Conservation (phyloP, 2,329 filamentous ascomycete genomes). For the Sordariomycetes sp. region DNA sequence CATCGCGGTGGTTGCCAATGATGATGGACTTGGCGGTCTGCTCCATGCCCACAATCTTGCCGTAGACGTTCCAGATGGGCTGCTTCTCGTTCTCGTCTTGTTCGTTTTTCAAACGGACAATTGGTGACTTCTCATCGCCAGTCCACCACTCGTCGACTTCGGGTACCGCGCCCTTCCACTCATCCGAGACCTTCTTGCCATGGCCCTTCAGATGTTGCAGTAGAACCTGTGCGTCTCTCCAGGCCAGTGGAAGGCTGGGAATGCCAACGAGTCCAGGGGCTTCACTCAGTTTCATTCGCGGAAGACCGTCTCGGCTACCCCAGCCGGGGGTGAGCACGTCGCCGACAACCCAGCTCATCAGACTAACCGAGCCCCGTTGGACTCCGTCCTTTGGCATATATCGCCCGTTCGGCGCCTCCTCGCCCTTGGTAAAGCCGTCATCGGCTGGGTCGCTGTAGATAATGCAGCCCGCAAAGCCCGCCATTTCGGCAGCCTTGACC, state of each 20-base stretch:
- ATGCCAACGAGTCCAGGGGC: constrained; percentile 70
- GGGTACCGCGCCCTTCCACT: constrained; percentile 71
- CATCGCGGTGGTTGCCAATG: constrained; percentile 87
- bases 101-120: constrained; percentile 74
- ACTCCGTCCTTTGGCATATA: constrained; percentile 77
- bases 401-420: constrained; percentile 65
- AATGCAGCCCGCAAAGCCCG: constrained; percentile 78
- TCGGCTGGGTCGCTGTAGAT: constrained; percentile 88
- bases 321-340: constrained; percentile 89
- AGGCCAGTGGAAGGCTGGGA: constrained; percentile 81
- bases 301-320: constrained; percentile 58
- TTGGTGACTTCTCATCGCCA: constrained; percentile 64
- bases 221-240: constrained; percentile 77
- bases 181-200: constrained; percentile 57
- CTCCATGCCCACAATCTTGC: constrained; percentile 75
- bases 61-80: constrained; percentile 87
- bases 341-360: constrained; percentile 76
- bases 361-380: constrained; percentile 70
- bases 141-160: constrained; percentile 77
- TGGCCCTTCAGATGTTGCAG: constrained; percentile 67
- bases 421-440: constrained; percentile 68
- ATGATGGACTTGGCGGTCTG: constrained; percentile 76
- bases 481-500: constrained; percentile 80
- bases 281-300: constrained; percentile 60
- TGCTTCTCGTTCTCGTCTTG: constrained; percentile 79